Evolutionary conservation across 345 rosid genomes (phyloP).

Genomic region (Arabis hirsuta): DNA sequence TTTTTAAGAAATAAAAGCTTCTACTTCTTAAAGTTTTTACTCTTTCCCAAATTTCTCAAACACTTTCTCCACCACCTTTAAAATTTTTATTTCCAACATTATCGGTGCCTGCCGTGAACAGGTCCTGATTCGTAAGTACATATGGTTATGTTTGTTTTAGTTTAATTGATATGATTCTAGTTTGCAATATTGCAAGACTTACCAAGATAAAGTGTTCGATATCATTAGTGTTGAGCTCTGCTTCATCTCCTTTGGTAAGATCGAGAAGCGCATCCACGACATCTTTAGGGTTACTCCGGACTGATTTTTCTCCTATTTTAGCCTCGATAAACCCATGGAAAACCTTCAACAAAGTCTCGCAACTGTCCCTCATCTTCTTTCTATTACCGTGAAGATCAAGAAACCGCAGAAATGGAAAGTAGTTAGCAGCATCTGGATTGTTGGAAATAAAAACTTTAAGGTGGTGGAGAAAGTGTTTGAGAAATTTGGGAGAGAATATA

Average conservation of each 20-base stretch:
- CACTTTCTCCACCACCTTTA: too few species aligned
- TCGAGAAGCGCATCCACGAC: slow-evolving; percentile 23
- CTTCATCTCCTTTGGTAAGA: slow-evolving; percentile 31
- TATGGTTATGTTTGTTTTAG: background rate
- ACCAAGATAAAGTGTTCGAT: slow-evolving; percentile 44
- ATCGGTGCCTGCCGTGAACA: slow-evolving; percentile 33
- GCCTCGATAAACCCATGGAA: slow-evolving; percentile 28
- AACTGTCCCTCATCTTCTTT: slow-evolving; percentile 26
- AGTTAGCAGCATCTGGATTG: slow-evolving; percentile 49
- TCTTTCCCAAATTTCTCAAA: too few species aligned
- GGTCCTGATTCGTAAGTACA: slow-evolving; percentile 7
- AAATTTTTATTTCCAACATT: too few species aligned
- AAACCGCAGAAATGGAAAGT: slow-evolving; percentile 5
- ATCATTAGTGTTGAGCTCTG: background rate
- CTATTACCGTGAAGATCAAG: slow-evolving; percentile 7
- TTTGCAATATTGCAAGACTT: slow-evolving; percentile 15
- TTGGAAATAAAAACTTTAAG: too few species aligned
- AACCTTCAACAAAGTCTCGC: slow-evolving; percentile 14
- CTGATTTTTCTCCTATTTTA: slow-evolving; percentile 18
- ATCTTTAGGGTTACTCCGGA: background rate
- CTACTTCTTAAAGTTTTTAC: too few species aligned
- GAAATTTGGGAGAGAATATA: too few species aligned
- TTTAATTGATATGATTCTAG: background rate
- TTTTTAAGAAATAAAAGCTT: too few species aligned
- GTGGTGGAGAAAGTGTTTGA: too few species aligned